Percentiles rank a stretch among this genome's conserved stretches.
phyloP scores from a whole-genome alignment of 768 basidiomycete species.

The Serendipita sp. region DNA sequence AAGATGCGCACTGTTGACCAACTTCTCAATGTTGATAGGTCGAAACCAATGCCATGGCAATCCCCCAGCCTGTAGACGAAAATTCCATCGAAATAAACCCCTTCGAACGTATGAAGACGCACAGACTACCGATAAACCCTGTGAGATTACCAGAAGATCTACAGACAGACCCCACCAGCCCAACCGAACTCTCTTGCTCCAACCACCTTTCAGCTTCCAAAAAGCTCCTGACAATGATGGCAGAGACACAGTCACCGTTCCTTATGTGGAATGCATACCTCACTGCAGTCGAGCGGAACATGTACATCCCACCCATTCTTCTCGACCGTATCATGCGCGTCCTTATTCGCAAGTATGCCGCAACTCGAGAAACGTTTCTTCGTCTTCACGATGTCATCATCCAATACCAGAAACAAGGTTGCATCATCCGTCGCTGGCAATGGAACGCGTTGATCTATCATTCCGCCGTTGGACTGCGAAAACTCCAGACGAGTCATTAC shows the following conservation, averaged over 20 bases:
- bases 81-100: neutral
- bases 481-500: slow-evolving; percentile 40
- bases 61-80: neutral
- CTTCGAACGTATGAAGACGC: neutral
- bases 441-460: slow-evolving; percentile 63
- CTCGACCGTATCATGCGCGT: slow-evolving; percentile 48
- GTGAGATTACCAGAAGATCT: neutral
- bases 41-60: neutral
- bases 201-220: neutral
- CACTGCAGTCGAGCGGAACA: neutral
- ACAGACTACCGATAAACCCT: neutral
- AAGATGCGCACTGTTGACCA: neutral
- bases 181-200: neutral
- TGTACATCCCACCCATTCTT: slow-evolving; percentile 7
- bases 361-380: slow-evolving; percentile 42
- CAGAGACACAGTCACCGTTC: neutral
- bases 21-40: neutral
- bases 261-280: neutral
- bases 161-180: too few species aligned
- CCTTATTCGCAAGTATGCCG: slow-evolving; percentile 36
- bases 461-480: slow-evolving; percentile 50
- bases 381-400: slow-evolving; percentile 54
- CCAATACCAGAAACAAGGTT: slow-evolving; percentile 38
- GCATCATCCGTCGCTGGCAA: slow-evolving; percentile 40
- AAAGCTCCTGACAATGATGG: neutral